A percentile compares a stretch with the other conserved stretches of the same genome.
These are phyloP conservation scores for Monilinia laxa DNA, from an alignment of 2,329 filamentous ascomycete species.

Conservation along the genomic window DNA sequence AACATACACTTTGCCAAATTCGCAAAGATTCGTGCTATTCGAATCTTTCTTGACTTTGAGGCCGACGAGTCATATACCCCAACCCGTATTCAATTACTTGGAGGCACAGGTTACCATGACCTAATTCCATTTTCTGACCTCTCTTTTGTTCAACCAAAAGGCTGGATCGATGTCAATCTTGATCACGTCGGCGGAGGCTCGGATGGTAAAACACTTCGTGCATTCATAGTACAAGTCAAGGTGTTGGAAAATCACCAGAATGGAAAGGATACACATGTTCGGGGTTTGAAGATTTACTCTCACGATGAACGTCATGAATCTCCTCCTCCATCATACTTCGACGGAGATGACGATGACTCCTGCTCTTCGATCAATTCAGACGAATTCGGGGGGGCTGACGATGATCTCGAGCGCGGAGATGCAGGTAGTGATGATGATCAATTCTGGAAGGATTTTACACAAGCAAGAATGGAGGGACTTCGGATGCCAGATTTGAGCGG, in stretches of 20 bases:
- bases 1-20: conserved; percentile 85
- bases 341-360: conserved; percentile 19
- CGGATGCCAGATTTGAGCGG: conserved; percentile 24
- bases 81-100: conserved; percentile 84
- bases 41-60: conserved; percentile 87
- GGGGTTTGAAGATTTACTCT: conserved; percentile 84
- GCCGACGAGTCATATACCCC: conserved; percentile 96
- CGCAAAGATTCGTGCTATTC: conserved; percentile 73
- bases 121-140: conserved; percentile 84
- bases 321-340: conserved; percentile 28
- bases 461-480: not conserved
- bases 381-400: conserved; percentile 1
- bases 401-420: conserved; percentile 17
- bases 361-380: conserved; percentile 8
- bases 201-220: conserved; percentile 74
- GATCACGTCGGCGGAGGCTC: conserved; percentile 56
- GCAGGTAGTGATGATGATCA: conserved; percentile 21
- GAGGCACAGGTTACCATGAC: conserved; percentile 88
- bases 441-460: conserved; percentile 13
- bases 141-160: conserved; percentile 73
- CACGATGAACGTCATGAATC: conserved; percentile 36
- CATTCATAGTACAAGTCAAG: conserved; percentile 85
- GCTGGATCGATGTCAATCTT: conserved; percentile 86
- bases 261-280: conserved; percentile 96
- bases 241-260: conserved; percentile 98